Percentiles rank a stretch among this genome's conserved stretches.
Evolutionary conservation across 768 basidiomycete species (phyloP).

Genomic region (Cyathus striatus): DNA sequence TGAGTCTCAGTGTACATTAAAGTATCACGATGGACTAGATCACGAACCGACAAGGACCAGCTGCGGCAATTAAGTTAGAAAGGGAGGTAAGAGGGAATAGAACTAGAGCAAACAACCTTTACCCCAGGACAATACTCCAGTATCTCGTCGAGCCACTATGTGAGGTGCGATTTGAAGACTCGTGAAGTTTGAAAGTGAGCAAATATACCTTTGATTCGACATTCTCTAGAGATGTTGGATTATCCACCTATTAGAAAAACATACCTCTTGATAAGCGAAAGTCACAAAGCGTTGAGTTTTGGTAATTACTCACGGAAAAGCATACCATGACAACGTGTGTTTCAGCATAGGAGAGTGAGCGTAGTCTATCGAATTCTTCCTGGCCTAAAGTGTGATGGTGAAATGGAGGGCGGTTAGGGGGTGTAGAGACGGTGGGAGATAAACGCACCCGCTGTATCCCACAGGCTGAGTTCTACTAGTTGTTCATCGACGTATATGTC

Average conservation of each 20-base stretch:
- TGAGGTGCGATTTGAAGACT: neutral
- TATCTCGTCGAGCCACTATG: constrained; percentile 90
- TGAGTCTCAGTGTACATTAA: constrained; percentile 6
- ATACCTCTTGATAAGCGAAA: too few relatives aligned
- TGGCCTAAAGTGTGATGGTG: constrained; percentile 57
- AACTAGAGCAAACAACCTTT: constrained; percentile 50
- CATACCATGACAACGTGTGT: constrained; percentile 96
- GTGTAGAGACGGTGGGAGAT: constrained; percentile 3
- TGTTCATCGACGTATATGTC: constrained; percentile 85
- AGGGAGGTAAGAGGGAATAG: neutral
- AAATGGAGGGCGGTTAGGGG: constrained; percentile 12
- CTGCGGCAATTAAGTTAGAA: constrained; percentile 29
- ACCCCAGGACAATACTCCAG: constrained; percentile 92
- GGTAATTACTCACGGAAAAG: constrained; percentile 65
- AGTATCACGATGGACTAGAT: neutral
- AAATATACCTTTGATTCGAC: constrained; percentile 86
- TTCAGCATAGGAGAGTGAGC: constrained; percentile 94
- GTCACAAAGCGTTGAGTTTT: constrained; percentile 3
- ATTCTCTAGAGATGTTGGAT: constrained; percentile 92
- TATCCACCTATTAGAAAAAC: constrained; percentile 64
- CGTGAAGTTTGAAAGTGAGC: too few relatives aligned
- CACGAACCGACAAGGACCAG: constrained; percentile 84
- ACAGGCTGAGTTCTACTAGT: constrained; percentile 84
- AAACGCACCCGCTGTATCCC: constrained; percentile 92
- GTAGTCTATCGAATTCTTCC: constrained; percentile 91